Conservation (phyloP, 2,329 filamentous ascomycete genomes). For the Claviceps fusiformis region DNA sequence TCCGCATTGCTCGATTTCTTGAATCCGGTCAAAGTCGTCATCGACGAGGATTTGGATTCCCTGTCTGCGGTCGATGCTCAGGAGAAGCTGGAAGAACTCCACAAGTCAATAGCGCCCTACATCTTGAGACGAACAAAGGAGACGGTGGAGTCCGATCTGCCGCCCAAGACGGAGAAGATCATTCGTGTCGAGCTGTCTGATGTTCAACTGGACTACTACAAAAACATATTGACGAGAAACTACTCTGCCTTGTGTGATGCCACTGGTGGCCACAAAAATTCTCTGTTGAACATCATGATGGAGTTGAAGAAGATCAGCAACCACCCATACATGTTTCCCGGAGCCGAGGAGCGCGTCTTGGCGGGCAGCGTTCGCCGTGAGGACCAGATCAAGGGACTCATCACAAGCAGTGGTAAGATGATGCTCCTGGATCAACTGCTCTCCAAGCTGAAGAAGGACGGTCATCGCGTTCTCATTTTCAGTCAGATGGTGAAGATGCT, state of each 20-base stretch:
- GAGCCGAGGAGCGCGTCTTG: constrained; percentile 80
- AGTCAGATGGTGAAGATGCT: constrained; percentile 99
- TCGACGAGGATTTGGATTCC: constrained; percentile 80
- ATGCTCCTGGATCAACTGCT: constrained; percentile 95
- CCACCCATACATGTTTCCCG: constrained; percentile 94
- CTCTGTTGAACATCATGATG: constrained; percentile 97
- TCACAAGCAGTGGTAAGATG: constrained; percentile 98
- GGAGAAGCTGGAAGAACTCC: constrained; percentile 74
- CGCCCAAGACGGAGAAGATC: constrained; percentile 96
- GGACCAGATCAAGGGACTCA: constrained; percentile 81
- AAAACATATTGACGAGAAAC: constrained; percentile 94
- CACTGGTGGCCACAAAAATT: constrained; percentile 82
- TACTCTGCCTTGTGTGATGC: constrained; percentile 90
- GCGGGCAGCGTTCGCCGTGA: constrained; percentile 70
- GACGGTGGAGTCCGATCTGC: constrained; percentile 90
- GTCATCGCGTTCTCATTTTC: constrained; percentile 93
- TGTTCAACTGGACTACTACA: constrained; percentile 95
- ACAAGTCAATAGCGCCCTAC: constrained; percentile 77
- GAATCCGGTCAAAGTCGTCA: constrained; percentile 83
- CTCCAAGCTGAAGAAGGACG: constrained; percentile 82
- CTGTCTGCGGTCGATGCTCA: constrained; percentile 69
- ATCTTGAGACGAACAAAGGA: constrained; percentile 95
- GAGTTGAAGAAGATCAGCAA: constrained; percentile 98
- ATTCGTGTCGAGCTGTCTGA: constrained; percentile 95
- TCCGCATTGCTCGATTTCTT: constrained; percentile 90